phyloP scores from a whole-genome alignment of 2,329 filamentous ascomycete genomes.

The Dothistroma septosporum region DNA sequence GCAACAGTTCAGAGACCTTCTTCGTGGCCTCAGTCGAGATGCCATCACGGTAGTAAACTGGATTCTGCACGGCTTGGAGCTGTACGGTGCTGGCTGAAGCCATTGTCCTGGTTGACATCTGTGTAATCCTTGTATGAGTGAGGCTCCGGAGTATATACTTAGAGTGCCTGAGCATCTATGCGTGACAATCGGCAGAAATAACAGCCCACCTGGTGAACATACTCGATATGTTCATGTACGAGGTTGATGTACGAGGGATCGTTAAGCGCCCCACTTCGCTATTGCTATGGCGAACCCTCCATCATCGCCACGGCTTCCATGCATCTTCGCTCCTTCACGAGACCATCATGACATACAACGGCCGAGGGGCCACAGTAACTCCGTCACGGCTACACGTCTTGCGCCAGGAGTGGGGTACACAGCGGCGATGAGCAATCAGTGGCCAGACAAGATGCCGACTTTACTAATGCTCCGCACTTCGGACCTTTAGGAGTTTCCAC shows the following conservation, averaged over 20 bases:
- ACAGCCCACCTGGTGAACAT: background rate
- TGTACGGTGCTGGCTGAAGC: slow-evolving; percentile 35
- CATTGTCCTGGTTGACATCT: background rate
- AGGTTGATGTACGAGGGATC: background rate
- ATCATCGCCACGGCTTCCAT: background rate
- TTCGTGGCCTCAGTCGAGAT: slow-evolving; percentile 57
- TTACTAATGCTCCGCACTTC: background rate
- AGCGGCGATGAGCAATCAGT: background rate
- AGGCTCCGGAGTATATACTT: background rate
- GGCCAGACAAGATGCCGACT: background rate
- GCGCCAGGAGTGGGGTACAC: background rate
- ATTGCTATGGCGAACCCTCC: background rate
- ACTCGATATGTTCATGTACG: background rate
- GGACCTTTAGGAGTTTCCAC: background rate
- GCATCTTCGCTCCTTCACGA: background rate
- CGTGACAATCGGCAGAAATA: background rate
- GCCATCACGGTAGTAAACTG: slow-evolving; percentile 45
- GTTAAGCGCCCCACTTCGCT: background rate
- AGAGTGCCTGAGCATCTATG: background rate
- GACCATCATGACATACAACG: background rate
- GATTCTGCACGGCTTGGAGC: slow-evolving; percentile 42
- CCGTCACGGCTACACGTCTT: background rate
- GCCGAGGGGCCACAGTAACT: background rate
- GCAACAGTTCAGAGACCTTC: slow-evolving; percentile 63
- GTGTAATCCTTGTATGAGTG: background rate